These are phyloP conservation scores for Escallonia rubra DNA, from an alignment of 129 eudicot genomes.

Conservation along the genomic window DNA sequence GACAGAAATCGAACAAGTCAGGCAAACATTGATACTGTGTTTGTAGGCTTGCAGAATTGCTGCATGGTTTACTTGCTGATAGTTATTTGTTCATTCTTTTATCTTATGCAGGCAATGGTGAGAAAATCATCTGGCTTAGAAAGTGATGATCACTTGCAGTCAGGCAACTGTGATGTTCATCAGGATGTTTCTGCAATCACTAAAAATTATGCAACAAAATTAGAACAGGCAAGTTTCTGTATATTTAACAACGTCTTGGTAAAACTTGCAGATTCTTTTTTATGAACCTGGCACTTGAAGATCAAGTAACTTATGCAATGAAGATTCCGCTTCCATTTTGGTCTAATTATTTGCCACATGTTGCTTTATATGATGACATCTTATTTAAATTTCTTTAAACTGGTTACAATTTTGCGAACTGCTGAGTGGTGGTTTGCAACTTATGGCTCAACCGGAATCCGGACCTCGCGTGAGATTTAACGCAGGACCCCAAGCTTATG, in stretches of 20 bases:
- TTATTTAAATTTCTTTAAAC: too few species aligned
- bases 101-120: conserved; percentile 40
- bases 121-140: conserved; percentile 36
- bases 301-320: too few species aligned
- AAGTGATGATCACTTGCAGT: conserved; percentile 29
- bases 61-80: background rate
- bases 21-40: conserved; percentile 6
- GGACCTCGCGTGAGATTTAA: too few species aligned
- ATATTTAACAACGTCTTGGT: background rate
- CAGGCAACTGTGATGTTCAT: conserved; percentile 33
- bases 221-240: conserved; percentile 49
- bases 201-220: conserved; percentile 44
- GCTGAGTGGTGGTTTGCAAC: too few species aligned
- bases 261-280: too few species aligned
- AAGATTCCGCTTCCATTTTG: too few species aligned
- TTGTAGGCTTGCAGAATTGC: conserved; percentile 4
- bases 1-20: conserved; percentile 69
- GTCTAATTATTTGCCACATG: too few species aligned
- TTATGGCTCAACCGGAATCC: too few species aligned
- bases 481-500: background rate
- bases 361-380: too few species aligned
- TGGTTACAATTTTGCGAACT: too few species aligned
- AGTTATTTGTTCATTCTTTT: conserved; percentile 8
- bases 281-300: too few species aligned
- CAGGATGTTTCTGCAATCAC: conserved; percentile 36